Base-by-base conservation (phyloP, 164 flowering plant genomes). In the Stephania yunnanensis region DNA sequence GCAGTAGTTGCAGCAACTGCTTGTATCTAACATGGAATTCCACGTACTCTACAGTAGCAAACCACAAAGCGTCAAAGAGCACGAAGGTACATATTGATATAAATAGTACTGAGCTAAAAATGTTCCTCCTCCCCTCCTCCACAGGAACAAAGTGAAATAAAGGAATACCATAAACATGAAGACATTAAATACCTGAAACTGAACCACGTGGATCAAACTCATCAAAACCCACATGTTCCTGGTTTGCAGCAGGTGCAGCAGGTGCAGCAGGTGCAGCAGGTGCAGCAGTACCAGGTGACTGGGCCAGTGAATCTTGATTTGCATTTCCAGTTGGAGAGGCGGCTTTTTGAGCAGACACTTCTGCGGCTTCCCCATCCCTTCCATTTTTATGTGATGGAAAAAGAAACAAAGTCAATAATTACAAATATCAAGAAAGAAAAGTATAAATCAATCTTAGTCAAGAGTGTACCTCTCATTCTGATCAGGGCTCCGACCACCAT, bases 121-220 rank as follows among this genome's bases (percentile, higher is more conserved):
- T 50, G 55, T 11, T 50, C 12, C 4, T 0, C 55, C 53, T 25
- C 25, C 25, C 25, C 25, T 48, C 12, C 55, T 50, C 55, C 15
- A 50, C 13, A 50, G 55, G 15, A 50, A 50, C 55, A 9, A 10
- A 50, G 17, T 10, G 25, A 19, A 6, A 61, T 61, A 7, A 20
- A n/a, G 66, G 44, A 25, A 29, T 66, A 10, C 11, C 17, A 25
- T 10, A 29, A n/a, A 10, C 4, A 66, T 1, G 53, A 0, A 50
- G 44, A 52, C 45, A 45, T 20, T 15, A 4, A 50, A 11, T 84
- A 92, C 98, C 97, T 83, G 94, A 71, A 81, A 80, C 70, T 55
- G 94, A 67, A 81, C 87, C 85, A 44, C 97, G 97, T 6, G 98
- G 98, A 80, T 94, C 98, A 86, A 96, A 96, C 77, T 92, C 99